Evolutionary conservation across 345 rosid species (phyloP).

Genomic region (Eucalyptus regnans): DNA sequence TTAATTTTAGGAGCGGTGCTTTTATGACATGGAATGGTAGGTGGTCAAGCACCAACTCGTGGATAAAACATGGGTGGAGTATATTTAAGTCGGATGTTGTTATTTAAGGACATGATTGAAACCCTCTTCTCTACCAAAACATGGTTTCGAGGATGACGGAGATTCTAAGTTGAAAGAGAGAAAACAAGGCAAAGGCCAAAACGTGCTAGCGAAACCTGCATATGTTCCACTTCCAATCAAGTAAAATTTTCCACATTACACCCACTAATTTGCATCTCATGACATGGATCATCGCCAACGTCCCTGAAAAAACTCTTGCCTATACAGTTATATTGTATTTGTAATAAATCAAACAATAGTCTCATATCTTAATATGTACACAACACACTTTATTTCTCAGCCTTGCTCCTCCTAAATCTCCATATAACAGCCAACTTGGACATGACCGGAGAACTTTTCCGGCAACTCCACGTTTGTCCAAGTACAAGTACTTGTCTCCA

Average conservation of each 20-base stretch:
- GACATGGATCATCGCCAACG: neutral
- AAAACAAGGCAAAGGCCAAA: neutral
- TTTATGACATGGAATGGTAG: too few relatives aligned
- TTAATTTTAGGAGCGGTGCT: too few relatives aligned
- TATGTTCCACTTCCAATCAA: neutral
- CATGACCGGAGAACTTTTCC: constrained; percentile 29
- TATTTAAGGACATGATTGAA: too few relatives aligned
- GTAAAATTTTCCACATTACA: neutral
- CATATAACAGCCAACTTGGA: constrained; percentile 46
- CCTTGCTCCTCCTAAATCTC: constrained; percentile 17
- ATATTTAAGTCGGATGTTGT: too few relatives aligned
- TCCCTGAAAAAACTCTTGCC: neutral
- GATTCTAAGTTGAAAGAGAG: too few relatives aligned
- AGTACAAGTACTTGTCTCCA: constrained; percentile 11
- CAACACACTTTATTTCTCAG: neutral
- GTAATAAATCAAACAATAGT: neutral
- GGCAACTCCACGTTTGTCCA: constrained; percentile 40
- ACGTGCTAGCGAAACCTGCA: neutral
- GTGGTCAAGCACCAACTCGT: too few relatives aligned
- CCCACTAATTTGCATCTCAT: neutral
- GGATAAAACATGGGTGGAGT: too few relatives aligned
- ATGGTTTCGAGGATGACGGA: too few relatives aligned
- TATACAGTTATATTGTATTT: neutral
- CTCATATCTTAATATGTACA: neutral
- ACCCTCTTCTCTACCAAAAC: too few relatives aligned